Evolutionary conservation across 441 rosid genomes (phyloP).

Genomic region (Populus hybrid): DNA sequence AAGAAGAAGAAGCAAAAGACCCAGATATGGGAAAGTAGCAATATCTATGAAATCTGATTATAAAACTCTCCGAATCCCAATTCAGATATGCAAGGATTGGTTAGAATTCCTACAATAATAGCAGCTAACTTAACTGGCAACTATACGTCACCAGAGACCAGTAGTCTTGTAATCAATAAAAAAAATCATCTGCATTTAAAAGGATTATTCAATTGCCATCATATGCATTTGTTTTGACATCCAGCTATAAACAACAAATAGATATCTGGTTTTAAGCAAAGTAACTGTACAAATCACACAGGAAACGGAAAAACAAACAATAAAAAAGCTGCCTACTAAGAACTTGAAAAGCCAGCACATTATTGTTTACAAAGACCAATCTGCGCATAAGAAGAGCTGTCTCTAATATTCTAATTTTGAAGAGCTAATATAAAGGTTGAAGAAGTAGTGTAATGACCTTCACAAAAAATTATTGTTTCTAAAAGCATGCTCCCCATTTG

Average conservation of each 20-base stretch:
- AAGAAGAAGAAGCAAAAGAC: background rate
- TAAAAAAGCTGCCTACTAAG: constrained; percentile 3
- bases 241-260: background rate
- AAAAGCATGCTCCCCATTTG: constrained; percentile 31
- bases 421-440: constrained; percentile 1
- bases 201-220: background rate
- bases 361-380: constrained; percentile 4
- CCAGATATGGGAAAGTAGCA: background rate
- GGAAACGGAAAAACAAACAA: constrained; percentile 11
- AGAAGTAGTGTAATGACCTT: constrained; percentile 22
- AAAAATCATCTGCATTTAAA: background rate
- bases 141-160: background rate
- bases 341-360: constrained; percentile 4
- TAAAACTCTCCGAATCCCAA: background rate
- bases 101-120: background rate
- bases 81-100: background rate
- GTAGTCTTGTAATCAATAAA: background rate
- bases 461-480: constrained; percentile 20
- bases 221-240: background rate
- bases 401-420: constrained; percentile 2
- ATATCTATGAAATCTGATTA: constrained; percentile 11
- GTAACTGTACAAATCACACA: background rate
- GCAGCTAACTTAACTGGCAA: background rate
- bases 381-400: background rate
- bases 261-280: constrained; percentile 2